phyloP scores from a whole-genome alignment of 2,329 filamentous ascomycete species.

The Trichoderma lentiforme region DNA sequence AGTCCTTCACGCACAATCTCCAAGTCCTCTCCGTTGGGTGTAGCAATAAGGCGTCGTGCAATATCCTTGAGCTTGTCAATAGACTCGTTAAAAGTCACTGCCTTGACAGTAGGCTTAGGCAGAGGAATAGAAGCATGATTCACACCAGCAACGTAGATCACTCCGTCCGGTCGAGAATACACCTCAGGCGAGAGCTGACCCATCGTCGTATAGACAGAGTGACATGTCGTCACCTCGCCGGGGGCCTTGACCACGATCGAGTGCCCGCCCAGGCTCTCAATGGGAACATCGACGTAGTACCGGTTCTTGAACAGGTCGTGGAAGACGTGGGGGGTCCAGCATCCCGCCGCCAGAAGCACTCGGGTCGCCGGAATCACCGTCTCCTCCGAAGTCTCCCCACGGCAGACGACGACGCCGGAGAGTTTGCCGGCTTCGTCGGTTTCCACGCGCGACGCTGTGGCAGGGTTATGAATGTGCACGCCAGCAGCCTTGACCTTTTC shows the following conservation, averaged over 20 bases:
- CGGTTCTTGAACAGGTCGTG: slow-evolving; percentile 55
- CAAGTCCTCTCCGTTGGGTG: slow-evolving; percentile 43
- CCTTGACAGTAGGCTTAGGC: slow-evolving; percentile 41
- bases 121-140: slow-evolving; percentile 61
- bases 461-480: slow-evolving; percentile 64
- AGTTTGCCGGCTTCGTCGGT: slow-evolving; percentile 50
- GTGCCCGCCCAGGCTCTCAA: slow-evolving; percentile 61
- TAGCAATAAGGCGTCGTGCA: slow-evolving; percentile 47
- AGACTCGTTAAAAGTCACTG: slow-evolving; percentile 26
- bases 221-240: slow-evolving; percentile 49
- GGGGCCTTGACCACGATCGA: slow-evolving; percentile 65
- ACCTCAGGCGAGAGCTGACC: slow-evolving; percentile 65
- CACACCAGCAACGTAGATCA: slow-evolving; percentile 71
- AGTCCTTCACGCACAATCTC: slow-evolving; percentile 62
- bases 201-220: slow-evolving; percentile 66
- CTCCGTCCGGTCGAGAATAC: slow-evolving; percentile 62
- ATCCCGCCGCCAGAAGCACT: slow-evolving; percentile 65
- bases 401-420: slow-evolving; percentile 49
- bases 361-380: slow-evolving; percentile 59
- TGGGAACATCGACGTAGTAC: slow-evolving; percentile 49
- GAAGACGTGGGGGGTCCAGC: slow-evolving; percentile 70
- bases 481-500: slow-evolving; percentile 54
- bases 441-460: slow-evolving; percentile 50
- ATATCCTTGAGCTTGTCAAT: slow-evolving; percentile 49
- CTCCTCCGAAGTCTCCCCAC: slow-evolving; percentile 42